Base-by-base conservation (phyloP, 768 basidiomycete genomes). In the Termitomyces titanicus region DNA sequence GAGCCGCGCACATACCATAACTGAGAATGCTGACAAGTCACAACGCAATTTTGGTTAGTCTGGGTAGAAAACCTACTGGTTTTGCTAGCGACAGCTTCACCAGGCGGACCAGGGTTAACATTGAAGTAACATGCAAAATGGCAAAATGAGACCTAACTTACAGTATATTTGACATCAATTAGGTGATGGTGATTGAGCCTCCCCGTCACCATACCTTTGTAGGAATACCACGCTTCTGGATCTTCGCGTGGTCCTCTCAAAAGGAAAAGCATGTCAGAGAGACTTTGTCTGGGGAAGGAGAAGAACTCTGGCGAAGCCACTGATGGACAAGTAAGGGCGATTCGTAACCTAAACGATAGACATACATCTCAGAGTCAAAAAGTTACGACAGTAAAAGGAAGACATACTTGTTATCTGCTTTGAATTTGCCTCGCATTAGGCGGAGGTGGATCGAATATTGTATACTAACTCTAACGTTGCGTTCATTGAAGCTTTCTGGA, bases 1-100 rank as follows among this genome's bases (percentile, higher is more conserved):
- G 74, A 69, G 18, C 76, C 72, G 58, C 76, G 64, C 17, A 75
- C 72, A 63, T 77, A 78, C 51, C 61, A 68, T 13, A 79, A 64
- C 76, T 77, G 52, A 33, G 53, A 20, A 42, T 42, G 40, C 42
- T 46, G 7, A 50, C 50, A 27, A 25, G n/a, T 43, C 20, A 31
- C 20, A 33, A 15, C 13, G 31, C n/a, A 7, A 27, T 13, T 7
- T 6, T 18, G 0, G 3, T 38, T 13, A 37, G 9, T 2, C 5
- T 18, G 22, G 27, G 47, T 27, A 31, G 46, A 47, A 43, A 22
- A 18, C 62, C 72, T 58, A 77, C 76, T 31, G 76, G 76, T 54
- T 70, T 75, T 15, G 74, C 71, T 31, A 77, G 61, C 27, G 64
- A 74, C 27, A 78, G 59, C 73, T 78, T 39, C 3, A 55, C 45